These are phyloP conservation scores for Yamadazyma membranifaciens DNA, from an alignment of 1,139 yeast species.

Conservation along the genomic window DNA sequence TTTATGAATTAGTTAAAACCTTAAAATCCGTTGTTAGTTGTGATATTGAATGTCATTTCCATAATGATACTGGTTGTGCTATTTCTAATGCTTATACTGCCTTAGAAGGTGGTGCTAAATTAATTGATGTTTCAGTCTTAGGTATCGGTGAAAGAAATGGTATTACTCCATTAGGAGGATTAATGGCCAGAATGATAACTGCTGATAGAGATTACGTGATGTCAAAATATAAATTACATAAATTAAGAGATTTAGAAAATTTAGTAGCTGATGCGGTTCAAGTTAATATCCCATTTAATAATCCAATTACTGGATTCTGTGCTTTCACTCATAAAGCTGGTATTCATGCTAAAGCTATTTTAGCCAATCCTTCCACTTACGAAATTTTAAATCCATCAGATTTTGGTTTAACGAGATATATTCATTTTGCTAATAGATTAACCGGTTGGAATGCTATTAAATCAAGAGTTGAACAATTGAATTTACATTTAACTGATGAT, in stretches of 20 bases:
- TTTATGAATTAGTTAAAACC: conserved; percentile 92
- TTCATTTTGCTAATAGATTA: conserved; percentile 95
- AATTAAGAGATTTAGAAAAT: conserved; percentile 92
- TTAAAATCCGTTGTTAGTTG: conserved; percentile 91
- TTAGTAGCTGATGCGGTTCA: conserved; percentile 97
- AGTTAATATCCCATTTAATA: conserved; percentile 96
- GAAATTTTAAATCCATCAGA: conserved; percentile 94
- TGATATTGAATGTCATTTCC: conserved; percentile 98
- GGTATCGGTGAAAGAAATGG: conserved; percentile 99
- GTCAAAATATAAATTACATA: conserved; percentile 92
- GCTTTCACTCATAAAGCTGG: conserved; percentile 99
- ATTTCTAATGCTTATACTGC: conserved; percentile 98
- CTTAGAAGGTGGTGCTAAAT: conserved; percentile 94
- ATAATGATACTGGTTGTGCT: conserved; percentile 98
- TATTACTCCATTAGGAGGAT: conserved; percentile 95
- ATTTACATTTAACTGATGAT: conserved; percentile 83
- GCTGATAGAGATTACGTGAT: conserved; percentile 96
- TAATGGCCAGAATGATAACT: conserved; percentile 99
- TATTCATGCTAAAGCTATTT: conserved; percentile 97
- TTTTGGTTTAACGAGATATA: conserved; percentile 92
- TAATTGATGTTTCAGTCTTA: conserved; percentile 91
- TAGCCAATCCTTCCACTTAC: conserved; percentile 97
- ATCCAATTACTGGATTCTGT: conserved; percentile 98
- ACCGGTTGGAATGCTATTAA: conserved; percentile 99
- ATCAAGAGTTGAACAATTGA: conserved; percentile 96